These are phyloP conservation scores for Begonia peltatifolia DNA, from an alignment of 306 rosid genomes.

Conservation along the genomic window DNA sequence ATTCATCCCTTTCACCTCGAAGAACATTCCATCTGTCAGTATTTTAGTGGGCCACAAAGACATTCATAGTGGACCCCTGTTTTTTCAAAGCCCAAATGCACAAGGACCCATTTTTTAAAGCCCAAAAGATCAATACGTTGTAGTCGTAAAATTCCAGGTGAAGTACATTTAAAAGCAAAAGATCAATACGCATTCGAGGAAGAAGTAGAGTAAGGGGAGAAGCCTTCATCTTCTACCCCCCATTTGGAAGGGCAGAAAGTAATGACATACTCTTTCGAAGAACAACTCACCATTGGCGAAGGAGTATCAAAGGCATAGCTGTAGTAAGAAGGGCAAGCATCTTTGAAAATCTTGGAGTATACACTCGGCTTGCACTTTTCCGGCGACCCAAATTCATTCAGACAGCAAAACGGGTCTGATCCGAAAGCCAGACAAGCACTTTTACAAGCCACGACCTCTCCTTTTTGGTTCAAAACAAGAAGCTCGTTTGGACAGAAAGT, in stretches of 20 bases:
- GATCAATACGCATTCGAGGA: no score
- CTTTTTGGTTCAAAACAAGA: constrained; percentile 23
- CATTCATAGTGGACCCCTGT: no score
- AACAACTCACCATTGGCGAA: constrained; percentile 47
- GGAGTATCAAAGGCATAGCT: constrained; percentile 75
- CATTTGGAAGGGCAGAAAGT: constrained; percentile 66
- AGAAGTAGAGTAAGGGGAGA: background rate
- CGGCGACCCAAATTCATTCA: constrained; percentile 48
- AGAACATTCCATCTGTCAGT: no score
- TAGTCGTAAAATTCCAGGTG: no score
- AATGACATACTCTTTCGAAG: constrained; percentile 30
- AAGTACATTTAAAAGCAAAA: no score
- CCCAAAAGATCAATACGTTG: no score
- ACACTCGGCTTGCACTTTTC: constrained; percentile 47
- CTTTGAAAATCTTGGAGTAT: constrained; percentile 71
- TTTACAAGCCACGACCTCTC: constrained; percentile 68
- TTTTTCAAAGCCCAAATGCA: no score
- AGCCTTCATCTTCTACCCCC: constrained; percentile 20
- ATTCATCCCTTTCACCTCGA: no score
- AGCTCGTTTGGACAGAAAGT: constrained; percentile 46
- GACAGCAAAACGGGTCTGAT: constrained; percentile 54
- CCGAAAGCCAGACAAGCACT: constrained; percentile 81
- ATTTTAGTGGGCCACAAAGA: no score
- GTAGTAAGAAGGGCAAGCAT: constrained; percentile 59
- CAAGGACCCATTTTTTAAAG: no score